A percentile compares a stretch with the other conserved stretches of the same genome.
Evolutionary conservation across 768 basidiomycete species (phyloP).

Genomic region (Lactifluus piperatus): DNA sequence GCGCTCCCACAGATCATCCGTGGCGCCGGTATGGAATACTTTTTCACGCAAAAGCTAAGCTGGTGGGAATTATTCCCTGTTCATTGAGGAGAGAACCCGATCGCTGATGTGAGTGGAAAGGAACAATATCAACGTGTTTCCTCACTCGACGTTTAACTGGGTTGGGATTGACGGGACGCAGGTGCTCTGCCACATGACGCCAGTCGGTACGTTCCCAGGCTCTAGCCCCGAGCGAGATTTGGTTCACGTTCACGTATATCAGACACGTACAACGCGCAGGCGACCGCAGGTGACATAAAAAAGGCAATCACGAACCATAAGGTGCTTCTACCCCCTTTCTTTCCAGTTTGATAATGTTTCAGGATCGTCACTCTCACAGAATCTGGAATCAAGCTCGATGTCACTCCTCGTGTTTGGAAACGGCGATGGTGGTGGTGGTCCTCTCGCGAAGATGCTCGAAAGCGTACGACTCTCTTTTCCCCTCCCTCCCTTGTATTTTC

Average conservation of each 20-base stretch:
- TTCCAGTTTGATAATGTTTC: background rate
- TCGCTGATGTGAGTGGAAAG: background rate
- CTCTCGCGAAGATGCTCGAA: constrained; percentile 86
- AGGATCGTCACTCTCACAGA: constrained; percentile 34
- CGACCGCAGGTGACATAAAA: constrained; percentile 79
- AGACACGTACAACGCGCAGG: constrained; percentile 92
- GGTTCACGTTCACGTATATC: background rate
- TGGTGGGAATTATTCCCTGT: constrained; percentile 43
- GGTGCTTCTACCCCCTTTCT: constrained; percentile 32
- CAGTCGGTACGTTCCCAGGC: constrained; percentile 44
- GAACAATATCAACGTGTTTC: constrained; percentile 69
- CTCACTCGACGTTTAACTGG: constrained; percentile 96
- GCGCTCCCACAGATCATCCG: constrained; percentile 87
- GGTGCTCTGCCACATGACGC: constrained; percentile 96
- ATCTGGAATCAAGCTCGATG: constrained; percentile 68
- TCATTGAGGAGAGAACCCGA: background rate
- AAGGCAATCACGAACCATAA: constrained; percentile 86
- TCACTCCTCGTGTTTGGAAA: constrained; percentile 92
- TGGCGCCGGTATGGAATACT: constrained; percentile 72
- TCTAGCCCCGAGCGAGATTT: too few relatives aligned
- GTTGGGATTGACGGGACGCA: constrained; percentile 92
- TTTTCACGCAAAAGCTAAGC: constrained; percentile 95
- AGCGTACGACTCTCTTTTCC: constrained; percentile 42
- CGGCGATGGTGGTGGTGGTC: constrained; percentile 91
- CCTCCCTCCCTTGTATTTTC: background rate